These are phyloP conservation scores for Nepenthes mirabilis DNA, from an alignment of 148 eudicot genomes.

Conservation along the genomic window DNA sequence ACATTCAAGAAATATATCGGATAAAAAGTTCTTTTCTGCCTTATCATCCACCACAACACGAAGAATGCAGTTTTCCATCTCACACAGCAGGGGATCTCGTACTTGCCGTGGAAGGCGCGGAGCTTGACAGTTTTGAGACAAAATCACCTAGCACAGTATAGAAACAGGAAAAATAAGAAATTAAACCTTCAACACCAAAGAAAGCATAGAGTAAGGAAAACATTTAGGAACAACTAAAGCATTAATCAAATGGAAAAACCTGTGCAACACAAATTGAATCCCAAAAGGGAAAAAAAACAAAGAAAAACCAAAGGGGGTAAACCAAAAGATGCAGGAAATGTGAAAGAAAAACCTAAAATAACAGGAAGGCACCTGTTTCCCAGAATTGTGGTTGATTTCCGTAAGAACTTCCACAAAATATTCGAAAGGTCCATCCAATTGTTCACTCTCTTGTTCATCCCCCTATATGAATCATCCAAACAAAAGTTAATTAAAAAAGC, in stretches of 20 bases:
- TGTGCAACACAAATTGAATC: not conserved
- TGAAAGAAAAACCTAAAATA: not conserved
- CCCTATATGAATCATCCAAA: slow-evolving; percentile 27
- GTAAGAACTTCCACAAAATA: slow-evolving; percentile 70
- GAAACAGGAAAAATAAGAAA: too few relatives aligned
- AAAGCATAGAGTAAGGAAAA: not conserved
- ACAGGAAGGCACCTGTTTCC: slow-evolving; percentile 26
- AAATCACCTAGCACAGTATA: not conserved
- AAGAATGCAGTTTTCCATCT: slow-evolving; percentile 64
- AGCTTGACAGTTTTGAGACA: slow-evolving; percentile 15
- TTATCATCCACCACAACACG: slow-evolving; percentile 32
- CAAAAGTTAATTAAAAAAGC: not conserved
- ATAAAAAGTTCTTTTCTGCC: slow-evolving; percentile 34
- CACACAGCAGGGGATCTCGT: slow-evolving; percentile 50
- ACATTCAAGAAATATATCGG: slow-evolving; percentile 54
- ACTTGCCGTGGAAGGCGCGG: slow-evolving; percentile 67
- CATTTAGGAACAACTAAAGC: not conserved
- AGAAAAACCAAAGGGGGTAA: too few relatives aligned
- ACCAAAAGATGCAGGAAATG: too few relatives aligned
- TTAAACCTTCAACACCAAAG: too few relatives aligned
- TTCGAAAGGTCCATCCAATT: slow-evolving; percentile 37
- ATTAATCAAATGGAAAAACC: not conserved
- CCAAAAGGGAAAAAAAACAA: too few relatives aligned
- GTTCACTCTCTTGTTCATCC: slow-evolving; percentile 29
- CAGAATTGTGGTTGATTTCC: slow-evolving; percentile 27